Base-by-base conservation (phyloP, 768 basidiomycete species). In the Arthromyces matolae region DNA sequence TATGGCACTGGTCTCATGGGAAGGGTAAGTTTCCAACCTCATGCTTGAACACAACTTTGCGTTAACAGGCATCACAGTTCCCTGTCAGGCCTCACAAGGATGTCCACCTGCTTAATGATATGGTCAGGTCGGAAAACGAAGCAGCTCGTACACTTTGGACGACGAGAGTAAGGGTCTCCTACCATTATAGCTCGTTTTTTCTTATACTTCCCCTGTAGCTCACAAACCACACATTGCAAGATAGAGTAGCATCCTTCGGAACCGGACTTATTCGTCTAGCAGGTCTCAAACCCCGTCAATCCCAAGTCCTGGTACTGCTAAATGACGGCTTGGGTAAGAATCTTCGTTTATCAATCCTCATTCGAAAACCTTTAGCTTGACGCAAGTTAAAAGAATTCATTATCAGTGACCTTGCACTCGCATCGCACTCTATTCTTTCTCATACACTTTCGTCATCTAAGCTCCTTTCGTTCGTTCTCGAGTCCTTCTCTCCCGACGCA, bases 1-100 rank as follows among this genome's bases (percentile, higher is more conserved):
- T 96, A 93, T 73, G 80, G 86, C 12, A 91, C 87, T 20, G 89
- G 89, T 12, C 71, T 89, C 49, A 78, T 82, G 80, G 93, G 80
- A 58, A 81, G 85, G 71, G 92, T 84, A 66, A 64, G 80, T 71
- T 10, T 45, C 66, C 36, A 32, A 61, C 47, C 16, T 25, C 19
- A 24, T 33, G 23, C 19, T 44, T 35, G 23, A 43, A 32, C 32
- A 18, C 48, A 32, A 18, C 42, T 50, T 19, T 48, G 19, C 48
- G 32, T 20, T 49, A 29, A 47, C 22, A 22, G 8, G 24, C 13
- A 24, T 12, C 58, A 8, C 58, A 93, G 90, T 86, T 93, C 57
- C 84, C 89, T 16, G 53, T 81, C 41, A 73, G 80, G 53, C 90
- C 89, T 1, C 71, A 73, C 45, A 88, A 89, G 56, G 87, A 91